These are phyloP conservation scores for Teratosphaeria zuluensis DNA, from an alignment of 2,329 filamentous ascomycete species.

Conservation along the genomic window DNA sequence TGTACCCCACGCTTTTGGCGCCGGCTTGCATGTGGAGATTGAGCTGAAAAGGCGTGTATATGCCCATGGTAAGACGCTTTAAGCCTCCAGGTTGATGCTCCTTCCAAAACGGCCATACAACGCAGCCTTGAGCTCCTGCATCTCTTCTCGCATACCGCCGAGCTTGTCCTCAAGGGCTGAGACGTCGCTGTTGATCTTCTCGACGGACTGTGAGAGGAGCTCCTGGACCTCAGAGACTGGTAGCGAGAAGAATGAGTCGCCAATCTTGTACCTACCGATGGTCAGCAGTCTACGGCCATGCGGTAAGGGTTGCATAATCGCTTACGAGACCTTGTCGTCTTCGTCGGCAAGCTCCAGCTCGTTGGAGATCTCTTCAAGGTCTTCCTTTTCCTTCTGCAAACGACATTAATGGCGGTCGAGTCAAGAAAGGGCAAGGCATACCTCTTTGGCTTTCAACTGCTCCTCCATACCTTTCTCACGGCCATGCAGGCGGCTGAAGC, in stretches of 20 bases:
- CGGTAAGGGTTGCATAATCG: slow-evolving; percentile 9
- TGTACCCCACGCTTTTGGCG: not conserved
- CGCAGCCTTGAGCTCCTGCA: slow-evolving; percentile 81
- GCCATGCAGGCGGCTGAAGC: slow-evolving; percentile 88
- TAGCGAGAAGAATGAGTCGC: slow-evolving; percentile 87
- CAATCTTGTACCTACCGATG: slow-evolving; percentile 74
- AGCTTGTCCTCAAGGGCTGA: slow-evolving; percentile 67
- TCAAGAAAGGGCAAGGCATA: slow-evolving; percentile 30
- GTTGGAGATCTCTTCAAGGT: slow-evolving; percentile 81
- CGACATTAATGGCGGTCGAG: not conserved
- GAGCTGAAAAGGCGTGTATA: not conserved
- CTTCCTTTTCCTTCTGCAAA: slow-evolving; percentile 95
- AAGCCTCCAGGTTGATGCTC: slow-evolving; percentile 90
- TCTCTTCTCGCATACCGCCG: slow-evolving; percentile 66
- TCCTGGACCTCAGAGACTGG: slow-evolving; percentile 78
- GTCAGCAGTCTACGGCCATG: slow-evolving; percentile 4
- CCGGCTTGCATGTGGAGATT: not conserved
- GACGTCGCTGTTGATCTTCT: slow-evolving; percentile 68
- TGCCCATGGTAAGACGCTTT: not conserved
- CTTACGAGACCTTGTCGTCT: slow-evolving; percentile 83
- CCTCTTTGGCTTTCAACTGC: slow-evolving; percentile 68
- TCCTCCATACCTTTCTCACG: slow-evolving; percentile 71
- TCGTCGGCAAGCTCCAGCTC: slow-evolving; percentile 94
- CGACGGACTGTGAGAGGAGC: slow-evolving; percentile 62
- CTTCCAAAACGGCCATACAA: slow-evolving; percentile 91